Evolutionary conservation across 2,329 filamentous ascomycete genomes (phyloP).

Genomic region (Phialocephala sp.): DNA sequence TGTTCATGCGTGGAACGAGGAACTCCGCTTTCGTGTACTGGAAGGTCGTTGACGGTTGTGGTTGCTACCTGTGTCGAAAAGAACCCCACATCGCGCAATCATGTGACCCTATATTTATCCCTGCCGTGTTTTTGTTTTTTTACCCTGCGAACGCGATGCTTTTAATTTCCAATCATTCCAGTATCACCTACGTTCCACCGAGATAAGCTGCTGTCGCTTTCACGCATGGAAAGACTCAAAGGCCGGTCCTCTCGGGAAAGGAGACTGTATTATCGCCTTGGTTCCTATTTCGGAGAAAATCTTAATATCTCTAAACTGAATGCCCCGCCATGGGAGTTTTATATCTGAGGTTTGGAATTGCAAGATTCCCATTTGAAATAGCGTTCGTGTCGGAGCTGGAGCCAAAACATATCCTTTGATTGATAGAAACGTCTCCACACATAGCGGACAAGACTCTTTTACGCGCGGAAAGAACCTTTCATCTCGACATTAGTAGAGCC

Average conservation of each 20-base stretch:
- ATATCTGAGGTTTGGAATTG: background rate
- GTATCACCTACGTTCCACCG: background rate
- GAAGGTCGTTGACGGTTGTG: background rate
- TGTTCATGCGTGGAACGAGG: background rate
- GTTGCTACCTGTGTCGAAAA: background rate
- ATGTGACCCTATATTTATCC: too few species aligned
- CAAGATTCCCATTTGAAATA: constrained; percentile 6
- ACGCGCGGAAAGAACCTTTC: background rate
- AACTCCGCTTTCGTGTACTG: background rate
- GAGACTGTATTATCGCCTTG: background rate
- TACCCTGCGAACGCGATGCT: background rate
- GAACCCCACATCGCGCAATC: too few species aligned
- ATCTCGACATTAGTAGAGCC: background rate
- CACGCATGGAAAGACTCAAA: background rate
- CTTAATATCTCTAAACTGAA: background rate
- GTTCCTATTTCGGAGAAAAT: background rate
- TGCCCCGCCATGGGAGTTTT: background rate
- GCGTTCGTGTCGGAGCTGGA: constrained; percentile 10
- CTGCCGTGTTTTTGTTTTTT: background rate
- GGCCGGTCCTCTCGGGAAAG: too few species aligned
- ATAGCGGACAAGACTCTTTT: background rate
- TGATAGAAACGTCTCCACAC: constrained; percentile 8
- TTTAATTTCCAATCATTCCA: background rate
- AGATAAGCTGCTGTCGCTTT: background rate
- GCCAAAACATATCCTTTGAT: constrained; percentile 1